A percentile compares a stretch with the other conserved stretches of the same genome.
Evolutionary conservation across 2,329 filamentous ascomycete species (phyloP).

Genomic region (Colletotrichum spaethianum): DNA sequence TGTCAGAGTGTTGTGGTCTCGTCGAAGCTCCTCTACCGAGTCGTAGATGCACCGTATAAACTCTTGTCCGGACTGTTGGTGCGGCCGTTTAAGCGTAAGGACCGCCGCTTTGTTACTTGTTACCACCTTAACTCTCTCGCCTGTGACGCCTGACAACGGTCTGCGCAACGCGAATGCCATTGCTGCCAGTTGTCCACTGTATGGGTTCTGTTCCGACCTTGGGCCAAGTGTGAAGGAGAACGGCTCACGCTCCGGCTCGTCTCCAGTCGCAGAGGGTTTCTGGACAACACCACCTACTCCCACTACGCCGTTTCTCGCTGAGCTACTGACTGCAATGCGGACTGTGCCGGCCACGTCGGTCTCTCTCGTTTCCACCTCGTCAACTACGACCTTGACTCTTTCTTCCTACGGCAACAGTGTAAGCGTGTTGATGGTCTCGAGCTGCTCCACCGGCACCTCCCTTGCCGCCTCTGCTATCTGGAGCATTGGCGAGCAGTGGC

Average conservation of each 20-base stretch:
- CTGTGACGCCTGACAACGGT: conserved; percentile 23
- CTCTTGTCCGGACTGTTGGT: conserved; percentile 43
- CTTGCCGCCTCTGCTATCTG: neutral
- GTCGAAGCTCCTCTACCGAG: conserved; percentile 29
- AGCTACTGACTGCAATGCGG: conserved; percentile 42
- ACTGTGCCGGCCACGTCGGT: neutral
- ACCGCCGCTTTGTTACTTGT: conserved; percentile 43
- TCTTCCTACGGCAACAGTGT: neutral
- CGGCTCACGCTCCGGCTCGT: conserved; percentile 23
- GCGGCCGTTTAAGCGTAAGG: conserved; percentile 38
- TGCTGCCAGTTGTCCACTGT: conserved; percentile 41
- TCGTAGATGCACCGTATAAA: conserved; percentile 43
- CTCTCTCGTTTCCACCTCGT: neutral
- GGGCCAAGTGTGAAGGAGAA: conserved; percentile 43
- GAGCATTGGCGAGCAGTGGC: neutral
- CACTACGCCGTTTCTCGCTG: conserved; percentile 41
- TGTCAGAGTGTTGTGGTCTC: neutral
- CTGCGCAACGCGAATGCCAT: conserved; percentile 38
- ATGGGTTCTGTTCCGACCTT: conserved; percentile 43
- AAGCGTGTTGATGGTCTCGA: neutral
- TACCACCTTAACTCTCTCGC: conserved; percentile 35
- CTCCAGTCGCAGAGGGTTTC: conserved; percentile 4
- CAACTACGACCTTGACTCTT: neutral
- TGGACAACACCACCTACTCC: conserved; percentile 38
- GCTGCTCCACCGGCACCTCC: neutral